phyloP scores from a whole-genome alignment of 306 rosid species.

The Quercus cerris region DNA sequence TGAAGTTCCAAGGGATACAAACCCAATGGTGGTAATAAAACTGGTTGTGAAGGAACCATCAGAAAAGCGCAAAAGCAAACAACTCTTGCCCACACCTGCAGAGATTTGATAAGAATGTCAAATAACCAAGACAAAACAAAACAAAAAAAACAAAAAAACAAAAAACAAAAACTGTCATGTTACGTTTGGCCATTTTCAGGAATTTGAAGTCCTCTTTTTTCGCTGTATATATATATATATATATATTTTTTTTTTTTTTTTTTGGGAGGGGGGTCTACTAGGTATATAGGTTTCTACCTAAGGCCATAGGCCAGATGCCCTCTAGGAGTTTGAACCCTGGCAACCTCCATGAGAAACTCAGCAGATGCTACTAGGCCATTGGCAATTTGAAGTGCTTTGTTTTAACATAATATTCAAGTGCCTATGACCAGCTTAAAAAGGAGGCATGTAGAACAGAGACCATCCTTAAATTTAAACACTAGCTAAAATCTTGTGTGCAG shows the following conservation, averaged over 20 bases:
- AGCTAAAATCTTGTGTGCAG: not conserved
- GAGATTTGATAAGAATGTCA: slow-evolving; percentile 15
- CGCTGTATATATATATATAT: too few species aligned
- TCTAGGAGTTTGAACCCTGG: too few species aligned
- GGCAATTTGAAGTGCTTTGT: not conserved
- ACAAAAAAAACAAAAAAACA: not conserved
- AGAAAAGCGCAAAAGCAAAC: slow-evolving; percentile 78
- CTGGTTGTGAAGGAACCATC: slow-evolving; percentile 88
- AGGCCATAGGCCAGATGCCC: too few species aligned
- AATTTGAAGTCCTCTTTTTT: not conserved
- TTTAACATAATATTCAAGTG: not conserved
- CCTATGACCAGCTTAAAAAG: not conserved
- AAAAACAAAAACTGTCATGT: not conserved
- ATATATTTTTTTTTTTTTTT: too few species aligned
- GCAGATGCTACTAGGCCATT: too few species aligned
- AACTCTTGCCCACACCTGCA: slow-evolving; percentile 89
- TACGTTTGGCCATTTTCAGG: not conserved
- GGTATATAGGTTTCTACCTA: too few species aligned
- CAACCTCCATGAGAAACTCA: too few species aligned
- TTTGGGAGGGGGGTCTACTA: too few species aligned
- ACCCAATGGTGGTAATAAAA: slow-evolving; percentile 84
- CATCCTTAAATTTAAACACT: not conserved
- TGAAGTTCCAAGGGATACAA: slow-evolving; percentile 31
- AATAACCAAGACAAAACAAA: not conserved
- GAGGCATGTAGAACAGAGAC: not conserved